phyloP scores from a whole-genome alignment of 352 stramenopile species.

The Lagenidium sp. region DNA sequence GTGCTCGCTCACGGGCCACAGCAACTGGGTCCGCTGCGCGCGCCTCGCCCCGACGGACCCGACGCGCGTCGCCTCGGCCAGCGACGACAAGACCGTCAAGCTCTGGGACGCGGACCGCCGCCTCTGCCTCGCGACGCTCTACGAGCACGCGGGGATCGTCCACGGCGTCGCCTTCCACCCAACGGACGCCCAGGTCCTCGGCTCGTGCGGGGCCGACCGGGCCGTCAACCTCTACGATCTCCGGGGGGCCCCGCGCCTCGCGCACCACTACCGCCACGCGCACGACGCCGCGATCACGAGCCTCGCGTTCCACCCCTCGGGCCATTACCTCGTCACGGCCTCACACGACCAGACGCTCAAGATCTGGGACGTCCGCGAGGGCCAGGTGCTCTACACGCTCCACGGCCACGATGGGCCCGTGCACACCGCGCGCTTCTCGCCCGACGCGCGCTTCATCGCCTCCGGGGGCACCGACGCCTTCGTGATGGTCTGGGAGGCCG shows the following conservation, averaged over 20 bases:
- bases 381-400: slow-evolving; percentile 89
- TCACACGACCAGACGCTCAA: slow-evolving; percentile 86
- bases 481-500: slow-evolving; percentile 83
- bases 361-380: slow-evolving; percentile 91
- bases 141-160: slow-evolving; percentile 81
- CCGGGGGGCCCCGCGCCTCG: slow-evolving; percentile 45
- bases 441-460: slow-evolving; percentile 52
- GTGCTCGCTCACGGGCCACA: slow-evolving; percentile 85
- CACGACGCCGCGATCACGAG: slow-evolving; percentile 74
- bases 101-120: slow-evolving; percentile 87
- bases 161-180: slow-evolving; percentile 84
- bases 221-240: slow-evolving; percentile 85
- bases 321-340: slow-evolving; percentile 88
- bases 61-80: slow-evolving; percentile 55
- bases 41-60: slow-evolving; percentile 76
- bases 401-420: slow-evolving; percentile 79
- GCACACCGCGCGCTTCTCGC: slow-evolving; percentile 59
- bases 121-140: slow-evolving; percentile 73
- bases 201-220: slow-evolving; percentile 55
- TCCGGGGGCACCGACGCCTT: slow-evolving; percentile 67
- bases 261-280: slow-evolving; percentile 91
- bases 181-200: slow-evolving; percentile 56
- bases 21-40: slow-evolving; percentile 88
- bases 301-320: slow-evolving; percentile 86
- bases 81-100: slow-evolving; percentile 90